Base-by-base conservation (phyloP, 2,329 filamentous ascomycete genomes). In the Fusarium verrucosum region DNA sequence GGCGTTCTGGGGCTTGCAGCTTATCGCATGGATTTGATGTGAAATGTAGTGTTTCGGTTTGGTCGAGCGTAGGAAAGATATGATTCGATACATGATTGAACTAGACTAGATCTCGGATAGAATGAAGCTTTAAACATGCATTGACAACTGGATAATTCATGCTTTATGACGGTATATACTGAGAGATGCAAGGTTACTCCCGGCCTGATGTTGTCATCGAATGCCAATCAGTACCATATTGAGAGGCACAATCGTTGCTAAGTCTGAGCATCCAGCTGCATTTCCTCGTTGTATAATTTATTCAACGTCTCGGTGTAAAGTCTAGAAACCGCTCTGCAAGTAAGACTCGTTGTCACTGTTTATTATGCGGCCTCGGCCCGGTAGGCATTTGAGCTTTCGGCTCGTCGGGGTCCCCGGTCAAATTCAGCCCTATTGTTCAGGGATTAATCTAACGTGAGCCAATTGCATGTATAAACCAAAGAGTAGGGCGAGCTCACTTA, bases 361-460 rank as follows among this genome's bases (percentile, higher is more conserved):
- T 20, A 49, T n/a, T 8, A n/a, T 16, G 3, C 28, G 32, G 45
- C 45, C 22, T 35, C 40, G 23, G n/a, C n/a, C n/a, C n/a, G n/a
- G n/a, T n/a, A n/a, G n/a, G 40, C 4, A 14, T 4, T 32, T 22
- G 1, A 35, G 17, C 16, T 16, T 47, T 43, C 55, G 58, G 58
- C 42, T 44, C 28, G 42, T 62, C 62, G 57, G 62, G 13, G 57
- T 41, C 58, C 58, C 53, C 25, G 25, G 36, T 50, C 58, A 37
- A 47, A 32, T 19, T 62, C 50, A 58, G 59, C 59, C 58, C 58
- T 62, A 50, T 32, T 26, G 40, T 19, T 28, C 37, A 25, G 44
- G 50, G 28, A 38, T 26, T 49, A 44, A 43, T 19, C 17, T 20
- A 41, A 19, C 10, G 19, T 10, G 11, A 23, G 25, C 57, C 57